Evolutionary conservation across 2,329 filamentous ascomycete genomes (phyloP), one percentile per base, ranked within the genome.

Genomic region (Helotiales sp.): DNA sequence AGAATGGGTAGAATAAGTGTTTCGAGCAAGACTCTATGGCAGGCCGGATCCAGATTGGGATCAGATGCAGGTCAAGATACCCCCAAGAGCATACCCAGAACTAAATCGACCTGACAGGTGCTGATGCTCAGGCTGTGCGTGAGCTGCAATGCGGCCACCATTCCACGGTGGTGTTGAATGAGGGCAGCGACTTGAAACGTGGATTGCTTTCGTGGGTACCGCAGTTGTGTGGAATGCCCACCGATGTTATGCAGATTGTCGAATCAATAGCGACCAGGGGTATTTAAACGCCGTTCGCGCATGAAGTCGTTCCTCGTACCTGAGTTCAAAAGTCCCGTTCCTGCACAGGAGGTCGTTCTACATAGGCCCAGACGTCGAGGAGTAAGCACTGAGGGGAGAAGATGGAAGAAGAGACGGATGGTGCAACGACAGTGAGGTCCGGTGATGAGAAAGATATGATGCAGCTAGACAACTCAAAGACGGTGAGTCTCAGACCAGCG

Each of bases 221-320:
- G 27, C 27, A 34, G 46, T 38, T 52, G 60, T 62, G 34, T 59
- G 60, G 58, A 63, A 60, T 62, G 59, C n/a, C n/a, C n/a, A n/a
- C n/a, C n/a, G n/a, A n/a, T 61, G 55, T 63, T 58, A 60, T 63
- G 60, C 60, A 60, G 58, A 58, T 31, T 51, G 50, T 52, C 40
- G 49, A 49, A 46, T 31, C 54, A 46, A 54, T 46, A 52, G 24
- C n/a, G 44, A 52, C 17, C 22, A 36, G 31, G 38, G 49, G 55
- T 10, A 29, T 48, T 54, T 55, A 50, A 31, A 58, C 55, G 47
- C 55, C 55, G 48, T 36, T 57, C 36, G 49, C 53, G 55, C 49
- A 59, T 48, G 36, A 47, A 58, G 42, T 22, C 46, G 25, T 57
- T 54, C 31, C 54, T 57, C 52, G 59, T 61, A 58, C 59, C 55